Evolutionary conservation across 2,329 filamentous ascomycete species (phyloP), one percentile per base, ranked within the genome.

Genomic region (Verticillium tricorpus): DNA sequence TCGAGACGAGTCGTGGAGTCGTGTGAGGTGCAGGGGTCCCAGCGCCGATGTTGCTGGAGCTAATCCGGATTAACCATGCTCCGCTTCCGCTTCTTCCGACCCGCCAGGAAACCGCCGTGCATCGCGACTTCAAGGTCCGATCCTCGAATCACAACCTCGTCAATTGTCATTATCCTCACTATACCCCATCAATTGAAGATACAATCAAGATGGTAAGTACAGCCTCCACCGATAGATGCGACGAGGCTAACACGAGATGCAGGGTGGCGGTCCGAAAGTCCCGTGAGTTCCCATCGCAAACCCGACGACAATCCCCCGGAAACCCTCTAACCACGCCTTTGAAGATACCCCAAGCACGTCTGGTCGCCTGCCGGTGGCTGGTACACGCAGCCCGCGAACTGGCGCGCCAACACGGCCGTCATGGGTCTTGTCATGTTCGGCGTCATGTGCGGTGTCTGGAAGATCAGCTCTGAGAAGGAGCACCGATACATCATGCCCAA

Each of bases 311-410:
- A 56, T 52, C 37, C 60, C 63, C 70, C 67, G 66, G 71, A 66
- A 60, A 58, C 60, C 57, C 55, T 58, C 62, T 61, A 60, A 64
- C 64, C 57, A 45, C 61, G 59, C 31, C n/a, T 19, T 37, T 50
- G 56, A 71, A 96, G 92, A 74, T 97, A 97, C 80, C 93, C 93
- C 77, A 97, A 97, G 85, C 94, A 99, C 84, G 92, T 99, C 85
- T 99, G 95, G 95, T 98, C 95, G 73, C 95, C 95, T 65, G 84
- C 94, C 67, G 95, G 95, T 85, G 95, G 95, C 79, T 99, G 95
- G 95, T 99, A 99, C 79, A 82, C 89, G 60, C 94, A 96, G 76
- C 95, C 95, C 60, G 83, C 85, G 69, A 99, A 99, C 84, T 99
- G 95, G 95, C 95, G 90, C 77, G 80, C 82, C 71, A 99, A 99